Evolutionary conservation across 768 basidiomycete genomes (phyloP).

Genomic region (Hygrophorus russula): DNA sequence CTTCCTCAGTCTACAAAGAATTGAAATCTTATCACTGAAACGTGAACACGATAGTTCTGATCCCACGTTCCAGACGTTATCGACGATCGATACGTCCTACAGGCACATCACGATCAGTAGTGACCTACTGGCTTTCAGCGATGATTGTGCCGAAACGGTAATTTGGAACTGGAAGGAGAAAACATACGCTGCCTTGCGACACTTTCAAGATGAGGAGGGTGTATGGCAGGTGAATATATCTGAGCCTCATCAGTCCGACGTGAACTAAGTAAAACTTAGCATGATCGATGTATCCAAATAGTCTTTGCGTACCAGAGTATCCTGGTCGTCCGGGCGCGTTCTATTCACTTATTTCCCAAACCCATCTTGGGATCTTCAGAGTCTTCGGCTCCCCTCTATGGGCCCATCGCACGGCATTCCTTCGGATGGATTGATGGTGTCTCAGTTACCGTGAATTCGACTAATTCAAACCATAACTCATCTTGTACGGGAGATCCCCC

Average conservation of each 20-base stretch:
- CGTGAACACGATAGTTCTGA: not conserved
- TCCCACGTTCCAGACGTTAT: constrained; percentile 17
- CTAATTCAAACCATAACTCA: not conserved
- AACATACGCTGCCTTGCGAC: constrained; percentile 34
- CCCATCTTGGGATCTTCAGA: constrained; percentile 23
- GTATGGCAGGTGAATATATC: constrained; percentile 19
- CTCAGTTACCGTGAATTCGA: constrained; percentile 15
- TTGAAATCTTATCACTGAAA: constrained; percentile 23
- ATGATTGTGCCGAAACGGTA: constrained; percentile 38
- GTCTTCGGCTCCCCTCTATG: constrained; percentile 16
- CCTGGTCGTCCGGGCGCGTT: constrained; percentile 49
- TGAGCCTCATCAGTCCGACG: not conserved
- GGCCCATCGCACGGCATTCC: constrained; percentile 31
- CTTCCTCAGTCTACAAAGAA: constrained; percentile 16
- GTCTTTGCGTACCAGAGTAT: constrained; percentile 34
- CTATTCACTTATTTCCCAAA: constrained; percentile 42
- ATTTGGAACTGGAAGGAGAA: constrained; percentile 44
- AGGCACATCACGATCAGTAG: constrained; percentile 39
- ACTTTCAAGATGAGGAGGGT: constrained; percentile 18
- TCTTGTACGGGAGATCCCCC: not conserved
- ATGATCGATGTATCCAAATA: constrained; percentile 43
- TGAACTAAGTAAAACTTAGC: constrained; percentile 15
- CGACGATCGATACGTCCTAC: constrained; percentile 27
- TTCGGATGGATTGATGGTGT: constrained; percentile 65
- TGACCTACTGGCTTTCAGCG: constrained; percentile 41